phyloP scores from a whole-genome alignment of 2,329 filamentous ascomycete species.

The Ilyonectria sp. region DNA sequence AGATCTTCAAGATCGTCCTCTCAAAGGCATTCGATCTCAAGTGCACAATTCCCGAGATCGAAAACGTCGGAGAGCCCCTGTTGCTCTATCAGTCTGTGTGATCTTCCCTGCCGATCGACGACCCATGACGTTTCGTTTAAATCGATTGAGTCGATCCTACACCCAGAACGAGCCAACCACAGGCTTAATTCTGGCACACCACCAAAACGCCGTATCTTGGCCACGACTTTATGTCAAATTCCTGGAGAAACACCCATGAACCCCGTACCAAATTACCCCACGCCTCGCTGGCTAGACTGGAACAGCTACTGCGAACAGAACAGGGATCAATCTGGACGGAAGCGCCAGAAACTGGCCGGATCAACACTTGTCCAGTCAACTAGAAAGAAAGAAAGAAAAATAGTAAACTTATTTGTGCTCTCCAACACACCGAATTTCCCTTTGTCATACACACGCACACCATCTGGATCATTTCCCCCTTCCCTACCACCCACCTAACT shows the following conservation, averaged over 20 bases:
- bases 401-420: constrained; percentile 41
- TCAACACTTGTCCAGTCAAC: constrained; percentile 28
- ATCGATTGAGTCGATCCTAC: constrained; percentile 18
- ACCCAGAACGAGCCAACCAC: constrained; percentile 14
- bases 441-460: constrained; percentile 42
- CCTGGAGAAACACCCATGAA: constrained; percentile 41
- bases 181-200: constrained; percentile 15
- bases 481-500: constrained; percentile 36
- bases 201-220: constrained; percentile 34
- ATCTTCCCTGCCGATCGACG: constrained; percentile 32
- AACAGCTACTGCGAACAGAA: constrained; percentile 32
- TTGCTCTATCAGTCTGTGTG: constrained; percentile 84
- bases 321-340: constrained; percentile 25
- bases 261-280: constrained; percentile 27
- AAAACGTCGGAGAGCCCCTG: constrained; percentile 96
- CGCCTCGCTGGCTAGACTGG: constrained; percentile 25
- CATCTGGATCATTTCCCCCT: constrained; percentile 42
- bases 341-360: constrained; percentile 24
- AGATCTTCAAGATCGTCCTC: constrained; percentile 99
- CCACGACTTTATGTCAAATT: constrained; percentile 41
- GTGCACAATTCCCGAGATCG: constrained; percentile 99
- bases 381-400: constrained; percentile 38
- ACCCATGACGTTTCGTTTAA: constrained; percentile 23
- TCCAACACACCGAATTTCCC: constrained; percentile 38
- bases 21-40: constrained; percentile 99